Percentiles rank a stretch among this genome's conserved stretches.
These are phyloP conservation scores for Tricholoma saponaceum DNA, from an alignment of 768 basidiomycete species.

Conservation along the genomic window DNA sequence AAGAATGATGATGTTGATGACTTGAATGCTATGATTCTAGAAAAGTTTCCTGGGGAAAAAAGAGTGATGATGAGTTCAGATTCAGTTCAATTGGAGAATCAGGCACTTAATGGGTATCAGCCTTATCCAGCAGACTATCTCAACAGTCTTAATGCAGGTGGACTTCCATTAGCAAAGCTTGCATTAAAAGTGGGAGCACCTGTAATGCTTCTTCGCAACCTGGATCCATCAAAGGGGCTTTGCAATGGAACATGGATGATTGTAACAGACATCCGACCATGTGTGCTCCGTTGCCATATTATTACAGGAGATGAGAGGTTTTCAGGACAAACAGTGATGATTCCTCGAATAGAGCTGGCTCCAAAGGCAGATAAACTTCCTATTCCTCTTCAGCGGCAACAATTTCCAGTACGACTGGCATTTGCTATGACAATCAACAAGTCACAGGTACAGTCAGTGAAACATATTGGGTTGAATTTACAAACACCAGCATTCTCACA, in stretches of 20 bases:
- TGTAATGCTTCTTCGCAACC: constrained; percentile 36
- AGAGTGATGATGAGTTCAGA: constrained; percentile 23
- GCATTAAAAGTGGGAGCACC: constrained; percentile 25
- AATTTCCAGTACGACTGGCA: constrained; percentile 4
- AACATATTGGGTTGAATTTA: neutral
- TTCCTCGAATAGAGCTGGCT: too few relatives aligned
- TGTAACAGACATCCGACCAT: constrained; percentile 14
- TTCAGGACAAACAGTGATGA: too few relatives aligned
- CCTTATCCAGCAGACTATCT: too few relatives aligned
- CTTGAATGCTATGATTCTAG: too few relatives aligned
- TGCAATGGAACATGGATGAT: constrained; percentile 33
- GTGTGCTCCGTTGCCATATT: constrained; percentile 28
- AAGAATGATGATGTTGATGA: too few relatives aligned
- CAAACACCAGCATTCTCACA: neutral
- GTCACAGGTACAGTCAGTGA: neutral
- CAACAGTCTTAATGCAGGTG: constrained; percentile 23
- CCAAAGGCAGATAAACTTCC: too few relatives aligned
- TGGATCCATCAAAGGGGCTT: constrained; percentile 25
- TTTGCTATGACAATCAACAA: neutral
- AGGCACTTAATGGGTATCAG: constrained; percentile 29
- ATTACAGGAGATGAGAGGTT: too few relatives aligned
- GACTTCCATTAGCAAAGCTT: constrained; percentile 28
- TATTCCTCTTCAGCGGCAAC: too few relatives aligned
- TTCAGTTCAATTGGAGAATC: constrained; percentile 15
- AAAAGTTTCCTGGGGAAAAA: constrained; percentile 19